A percentile compares a stretch with the other conserved stretches of the same genome.
phyloP scores from a whole-genome alignment of 257 asterid species.

The Capsicum pubescens region DNA sequence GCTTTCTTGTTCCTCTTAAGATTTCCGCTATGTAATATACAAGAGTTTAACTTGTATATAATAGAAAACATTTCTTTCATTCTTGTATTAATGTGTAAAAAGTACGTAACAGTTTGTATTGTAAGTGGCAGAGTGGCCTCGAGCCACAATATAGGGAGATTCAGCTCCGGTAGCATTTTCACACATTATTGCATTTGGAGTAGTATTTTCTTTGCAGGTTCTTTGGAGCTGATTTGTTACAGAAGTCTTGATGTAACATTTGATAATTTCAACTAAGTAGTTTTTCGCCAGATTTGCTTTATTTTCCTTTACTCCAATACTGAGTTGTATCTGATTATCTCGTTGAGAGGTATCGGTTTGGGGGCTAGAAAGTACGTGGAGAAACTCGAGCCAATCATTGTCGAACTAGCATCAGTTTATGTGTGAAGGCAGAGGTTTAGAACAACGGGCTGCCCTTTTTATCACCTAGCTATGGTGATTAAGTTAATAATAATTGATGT shows the following conservation, averaged over 20 bases:
- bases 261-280: no score
- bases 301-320: no score
- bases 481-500: no score
- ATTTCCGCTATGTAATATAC: constrained; percentile 28
- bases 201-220: background rate
- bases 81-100: background rate
- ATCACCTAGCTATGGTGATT: background rate
- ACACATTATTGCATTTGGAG: background rate
- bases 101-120: background rate
- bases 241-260: background rate
- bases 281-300: no score
- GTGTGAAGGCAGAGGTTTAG: constrained; percentile 50
- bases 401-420: constrained; percentile 54
- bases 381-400: constrained; percentile 70
- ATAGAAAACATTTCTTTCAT: background rate
- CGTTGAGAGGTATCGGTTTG: constrained; percentile 57
- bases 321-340: constrained; percentile 55
- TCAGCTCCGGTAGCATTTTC: background rate
- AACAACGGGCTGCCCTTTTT: no score
- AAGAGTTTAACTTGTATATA: constrained; percentile 24
- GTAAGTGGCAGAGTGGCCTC: background rate
- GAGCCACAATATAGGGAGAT: background rate
- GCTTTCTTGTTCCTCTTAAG: constrained; percentile 95
- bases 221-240: background rate
- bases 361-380: constrained; percentile 78